Evolutionary conservation across 345 rosid species (phyloP), one percentile per base, ranked within the genome.

Genomic region (Dimocarpus longan): DNA sequence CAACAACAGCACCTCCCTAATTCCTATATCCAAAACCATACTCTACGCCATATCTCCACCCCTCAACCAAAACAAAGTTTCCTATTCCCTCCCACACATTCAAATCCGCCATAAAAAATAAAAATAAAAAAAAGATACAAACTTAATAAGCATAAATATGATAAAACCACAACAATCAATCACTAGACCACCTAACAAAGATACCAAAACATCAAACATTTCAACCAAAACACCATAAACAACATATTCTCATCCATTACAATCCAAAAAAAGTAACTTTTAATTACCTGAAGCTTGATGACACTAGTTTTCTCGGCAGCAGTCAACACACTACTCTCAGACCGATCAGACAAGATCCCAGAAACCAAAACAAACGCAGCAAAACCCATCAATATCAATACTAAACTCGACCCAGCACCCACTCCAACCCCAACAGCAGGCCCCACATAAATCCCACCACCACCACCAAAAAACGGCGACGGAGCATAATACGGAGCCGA

Each of bases 351-450:
- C 22, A 95, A 88, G 56, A 95, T 87, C 19, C 95, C 99, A 6
- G 97, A 92, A 57, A 95, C 97, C 88, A 92, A 77, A 80, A 93
- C 80, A 84, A 92, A 93, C 16, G 95, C 97, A 1, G 97, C 98
- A 37, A 93, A 89, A 24, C 96, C 95, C 79, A 91, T 79, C 68
- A 95, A 62, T 57, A 93, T 86, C 75, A 89, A 67, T 77, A 92
- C 86, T 72, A 92, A 84, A 80, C 97, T 88, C 59, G 98, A 93
- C 66, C 93, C 93, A 6, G 92, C 95, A 74, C 94, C 95, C 75
- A 92, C 88, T 46, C 95, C 97, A 15, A 91, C 83, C 59, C 97
- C 98, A 64, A 93, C 85, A 0, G 97, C 95, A 0, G 95, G 97
- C 52, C 97, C 97, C 78, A 90, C 80, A 68, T 84, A 94, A 66